Conservation (phyloP, 495 filamentous ascomycete genomes). For the Aspergillus sclerotiicarbonarius region DNA sequence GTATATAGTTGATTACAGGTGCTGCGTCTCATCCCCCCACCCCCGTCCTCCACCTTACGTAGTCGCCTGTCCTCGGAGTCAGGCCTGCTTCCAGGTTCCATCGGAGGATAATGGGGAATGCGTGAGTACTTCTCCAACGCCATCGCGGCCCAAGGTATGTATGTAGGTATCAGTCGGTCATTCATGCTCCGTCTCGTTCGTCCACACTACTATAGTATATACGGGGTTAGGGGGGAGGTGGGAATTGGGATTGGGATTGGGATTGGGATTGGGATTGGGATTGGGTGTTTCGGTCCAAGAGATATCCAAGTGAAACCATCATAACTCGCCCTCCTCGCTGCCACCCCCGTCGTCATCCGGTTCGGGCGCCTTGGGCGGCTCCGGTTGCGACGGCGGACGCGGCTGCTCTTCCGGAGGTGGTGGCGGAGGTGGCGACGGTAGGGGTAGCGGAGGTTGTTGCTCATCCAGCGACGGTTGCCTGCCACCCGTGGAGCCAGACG, state of each 20-base stretch:
- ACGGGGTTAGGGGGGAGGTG: neutral
- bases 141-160: neutral
- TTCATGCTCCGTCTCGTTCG: neutral
- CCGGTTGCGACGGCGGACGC: constrained; percentile 11
- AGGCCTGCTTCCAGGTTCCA: neutral
- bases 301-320: neutral
- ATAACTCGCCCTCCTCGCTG: constrained; percentile 48
- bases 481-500: constrained; percentile 7
- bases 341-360: constrained; percentile 33
- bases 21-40: neutral
- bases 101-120: neutral
- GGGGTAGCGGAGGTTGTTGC: constrained; percentile 8
- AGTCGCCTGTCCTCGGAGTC: neutral
- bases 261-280: neutral
- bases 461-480: constrained; percentile 10
- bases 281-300: neutral
- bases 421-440: constrained; percentile 8
- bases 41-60: neutral
- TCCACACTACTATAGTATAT: neutral
- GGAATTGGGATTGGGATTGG: no score
- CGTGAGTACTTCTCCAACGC: neutral
- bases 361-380: constrained; percentile 11
- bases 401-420: constrained; percentile 13
- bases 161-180: neutral
- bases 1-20: no score